phyloP scores from a whole-genome alignment of 768 basidiomycete species.

The Boletus rubescentipes region DNA sequence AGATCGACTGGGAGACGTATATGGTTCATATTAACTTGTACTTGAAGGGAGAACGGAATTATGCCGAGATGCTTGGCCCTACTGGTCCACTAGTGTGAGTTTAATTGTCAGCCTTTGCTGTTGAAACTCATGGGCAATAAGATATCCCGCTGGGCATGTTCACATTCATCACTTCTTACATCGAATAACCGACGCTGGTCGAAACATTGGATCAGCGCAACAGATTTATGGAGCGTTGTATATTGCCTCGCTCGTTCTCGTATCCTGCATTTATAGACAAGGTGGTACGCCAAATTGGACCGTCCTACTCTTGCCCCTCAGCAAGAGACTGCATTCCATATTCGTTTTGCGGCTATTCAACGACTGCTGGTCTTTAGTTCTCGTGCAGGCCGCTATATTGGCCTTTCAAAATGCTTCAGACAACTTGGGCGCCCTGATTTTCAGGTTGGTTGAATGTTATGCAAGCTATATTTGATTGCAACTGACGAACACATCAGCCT shows the following conservation, averaged over 20 bases:
- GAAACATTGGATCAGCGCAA: constrained; percentile 64
- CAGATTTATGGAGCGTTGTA: constrained; percentile 79
- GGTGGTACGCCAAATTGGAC: constrained; percentile 71
- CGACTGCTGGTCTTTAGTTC: constrained; percentile 82
- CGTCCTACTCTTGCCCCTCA: constrained; percentile 70
- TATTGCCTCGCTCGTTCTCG: constrained; percentile 57
- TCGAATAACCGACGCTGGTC: constrained; percentile 58
- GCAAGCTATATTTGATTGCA: background rate
- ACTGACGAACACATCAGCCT: constrained; percentile 8
- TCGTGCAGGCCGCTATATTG: constrained; percentile 64
- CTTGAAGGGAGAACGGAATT: constrained; percentile 79
- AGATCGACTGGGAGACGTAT: constrained; percentile 98
- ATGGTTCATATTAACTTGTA: constrained; percentile 84
- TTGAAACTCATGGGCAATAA: constrained; percentile 31
- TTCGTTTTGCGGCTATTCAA: constrained; percentile 92
- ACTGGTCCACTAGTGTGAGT: constrained; percentile 91
- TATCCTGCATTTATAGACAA: constrained; percentile 66
- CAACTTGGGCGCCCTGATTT: constrained; percentile 62
- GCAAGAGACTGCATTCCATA: constrained; percentile 94
- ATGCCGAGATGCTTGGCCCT: constrained; percentile 78
- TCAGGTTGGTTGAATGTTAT: constrained; percentile 55
- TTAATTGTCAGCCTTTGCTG: background rate
- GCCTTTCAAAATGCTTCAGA: constrained; percentile 61
- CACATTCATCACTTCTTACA: constrained; percentile 76
- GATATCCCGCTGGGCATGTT: constrained; percentile 94